Percentiles rank a stretch among this genome's conserved stretches.
phyloP scores from a whole-genome alignment of 306 rosid species.

The Boehmeria nivea region DNA sequence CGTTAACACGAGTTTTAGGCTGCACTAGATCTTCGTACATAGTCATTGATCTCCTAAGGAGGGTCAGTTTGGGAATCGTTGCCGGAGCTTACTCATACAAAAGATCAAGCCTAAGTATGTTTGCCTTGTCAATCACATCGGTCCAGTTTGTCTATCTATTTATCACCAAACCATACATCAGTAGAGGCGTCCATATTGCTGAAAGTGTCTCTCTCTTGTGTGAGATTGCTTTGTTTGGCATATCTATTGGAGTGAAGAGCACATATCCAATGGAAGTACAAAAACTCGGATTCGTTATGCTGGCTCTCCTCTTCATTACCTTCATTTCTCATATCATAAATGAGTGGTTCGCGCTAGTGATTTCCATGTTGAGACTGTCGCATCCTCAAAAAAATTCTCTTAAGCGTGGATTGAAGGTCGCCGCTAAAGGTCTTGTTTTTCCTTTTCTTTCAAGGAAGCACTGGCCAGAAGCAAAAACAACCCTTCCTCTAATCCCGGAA shows the following conservation, averaged over 20 bases:
- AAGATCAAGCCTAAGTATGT: conserved; percentile 39
- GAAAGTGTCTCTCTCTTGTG: conserved; percentile 50
- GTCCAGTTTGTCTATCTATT: conserved; percentile 42
- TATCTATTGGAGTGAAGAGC: conserved; percentile 23
- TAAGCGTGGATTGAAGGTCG: conserved; percentile 39
- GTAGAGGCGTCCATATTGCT: conserved; percentile 40
- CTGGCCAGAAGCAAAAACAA: conserved; percentile 38
- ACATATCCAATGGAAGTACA: conserved; percentile 23
- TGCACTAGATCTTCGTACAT: conserved; percentile 46
- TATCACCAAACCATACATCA: conserved; percentile 46
- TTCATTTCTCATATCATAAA: conserved; percentile 45
- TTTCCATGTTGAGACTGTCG: conserved; percentile 36
- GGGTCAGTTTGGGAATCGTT: conserved; percentile 50
- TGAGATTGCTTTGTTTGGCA: conserved; percentile 40
- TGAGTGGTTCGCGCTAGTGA: conserved; percentile 46
- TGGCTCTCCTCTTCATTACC: conserved; percentile 39
- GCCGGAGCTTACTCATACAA: conserved; percentile 45
- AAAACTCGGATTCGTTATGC: conserved; percentile 29
- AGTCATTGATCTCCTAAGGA: conserved; percentile 41
- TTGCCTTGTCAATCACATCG: conserved; percentile 41
- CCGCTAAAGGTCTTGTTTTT: conserved; percentile 48
- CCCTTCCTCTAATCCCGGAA: conserved; percentile 31
- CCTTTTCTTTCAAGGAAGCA: conserved; percentile 52
- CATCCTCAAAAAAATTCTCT: conserved; percentile 37
- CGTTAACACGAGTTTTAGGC: conserved; percentile 36